Percentiles rank a stretch among this genome's conserved stretches.
Evolutionary conservation across 106 monocot genomes (phyloP).

Genomic region (Platanthera guangdongensis): DNA sequence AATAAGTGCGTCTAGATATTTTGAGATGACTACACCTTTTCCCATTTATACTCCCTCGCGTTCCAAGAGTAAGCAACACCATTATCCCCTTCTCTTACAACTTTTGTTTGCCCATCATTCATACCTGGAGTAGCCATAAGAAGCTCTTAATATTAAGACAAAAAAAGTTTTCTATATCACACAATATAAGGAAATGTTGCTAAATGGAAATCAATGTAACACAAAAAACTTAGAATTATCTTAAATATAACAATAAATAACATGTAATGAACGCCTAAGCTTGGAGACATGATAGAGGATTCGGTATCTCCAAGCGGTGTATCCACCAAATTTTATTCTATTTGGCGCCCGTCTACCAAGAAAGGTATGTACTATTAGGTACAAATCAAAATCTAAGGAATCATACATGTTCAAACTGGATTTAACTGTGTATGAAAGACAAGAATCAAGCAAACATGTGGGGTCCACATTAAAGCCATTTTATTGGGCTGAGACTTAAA

Average conservation of each 20-base stretch:
- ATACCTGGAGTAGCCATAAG: constrained; percentile 34
- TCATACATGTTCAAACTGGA: too few species aligned
- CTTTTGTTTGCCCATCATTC: constrained; percentile 69
- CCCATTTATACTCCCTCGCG: constrained; percentile 68
- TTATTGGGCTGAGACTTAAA: too few species aligned
- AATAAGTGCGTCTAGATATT: neutral
- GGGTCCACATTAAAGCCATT: too few species aligned
- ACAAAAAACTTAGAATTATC: neutral
- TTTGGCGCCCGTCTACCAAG: too few species aligned
- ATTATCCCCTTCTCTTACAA: constrained; percentile 93
- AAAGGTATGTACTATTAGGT: too few species aligned
- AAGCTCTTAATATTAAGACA: neutral
- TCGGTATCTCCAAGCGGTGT: neutral
- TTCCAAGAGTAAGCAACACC: constrained; percentile 98
- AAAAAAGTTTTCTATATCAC: neutral
- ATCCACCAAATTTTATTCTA: neutral
- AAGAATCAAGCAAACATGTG: too few species aligned
- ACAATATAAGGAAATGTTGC: neutral
- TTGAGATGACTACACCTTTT: constrained; percentile 45
- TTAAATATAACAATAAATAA: neutral
- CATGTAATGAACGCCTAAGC: too few species aligned
- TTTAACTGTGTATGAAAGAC: too few species aligned
- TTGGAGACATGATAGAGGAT: neutral
- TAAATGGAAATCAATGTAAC: neutral
- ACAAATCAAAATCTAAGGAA: too few species aligned